phyloP scores from a whole-genome alignment of 2,329 filamentous ascomycete genomes.

The Penicillium sp. region DNA sequence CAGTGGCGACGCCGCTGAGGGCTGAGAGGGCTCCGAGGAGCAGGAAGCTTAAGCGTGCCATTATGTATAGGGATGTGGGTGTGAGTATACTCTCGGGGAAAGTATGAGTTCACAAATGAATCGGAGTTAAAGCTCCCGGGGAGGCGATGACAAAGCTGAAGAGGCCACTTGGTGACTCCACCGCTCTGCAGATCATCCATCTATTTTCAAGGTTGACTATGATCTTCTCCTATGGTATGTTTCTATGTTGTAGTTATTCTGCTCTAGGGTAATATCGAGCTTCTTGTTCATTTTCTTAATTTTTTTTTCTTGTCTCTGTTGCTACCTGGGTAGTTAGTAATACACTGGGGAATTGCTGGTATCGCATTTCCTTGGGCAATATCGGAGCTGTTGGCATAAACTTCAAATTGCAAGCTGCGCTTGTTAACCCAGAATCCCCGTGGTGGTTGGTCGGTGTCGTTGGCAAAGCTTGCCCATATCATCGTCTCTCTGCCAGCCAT shows the following conservation, averaged over 20 bases:
- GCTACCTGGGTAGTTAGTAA: conserved; percentile 20
- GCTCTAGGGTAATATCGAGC: neutral
- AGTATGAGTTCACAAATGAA: neutral
- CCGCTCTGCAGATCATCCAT: conserved; percentile 15
- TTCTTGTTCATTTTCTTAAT: conserved; percentile 4
- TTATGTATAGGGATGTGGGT: conserved; percentile 24
- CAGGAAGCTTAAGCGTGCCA: conserved; percentile 48
- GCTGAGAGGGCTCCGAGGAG: conserved; percentile 48
- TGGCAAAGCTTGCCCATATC: conserved; percentile 11
- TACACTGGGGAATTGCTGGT: conserved; percentile 19
- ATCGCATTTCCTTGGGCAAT: conserved; percentile 4
- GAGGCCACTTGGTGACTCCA: conserved; percentile 35
- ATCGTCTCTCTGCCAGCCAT: conserved; percentile 52
- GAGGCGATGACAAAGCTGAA: conserved; percentile 25
- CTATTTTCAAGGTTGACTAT: neutral
- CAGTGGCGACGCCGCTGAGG: conserved; percentile 56
- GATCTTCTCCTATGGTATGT: neutral
- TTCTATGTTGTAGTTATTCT: neutral
- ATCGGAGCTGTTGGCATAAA: conserved; percentile 4
- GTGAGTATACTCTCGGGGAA: neutral
- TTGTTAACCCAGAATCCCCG: conserved; percentile 11
- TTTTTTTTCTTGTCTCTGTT: conserved; percentile 8
- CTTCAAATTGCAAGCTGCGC: conserved; percentile 6
- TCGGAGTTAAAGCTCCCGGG: conserved; percentile 8
- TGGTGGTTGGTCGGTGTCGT: conserved; percentile 4